Evolutionary conservation across 345 rosid genomes (phyloP).

Genomic region (Sisymbrium altissimum): DNA sequence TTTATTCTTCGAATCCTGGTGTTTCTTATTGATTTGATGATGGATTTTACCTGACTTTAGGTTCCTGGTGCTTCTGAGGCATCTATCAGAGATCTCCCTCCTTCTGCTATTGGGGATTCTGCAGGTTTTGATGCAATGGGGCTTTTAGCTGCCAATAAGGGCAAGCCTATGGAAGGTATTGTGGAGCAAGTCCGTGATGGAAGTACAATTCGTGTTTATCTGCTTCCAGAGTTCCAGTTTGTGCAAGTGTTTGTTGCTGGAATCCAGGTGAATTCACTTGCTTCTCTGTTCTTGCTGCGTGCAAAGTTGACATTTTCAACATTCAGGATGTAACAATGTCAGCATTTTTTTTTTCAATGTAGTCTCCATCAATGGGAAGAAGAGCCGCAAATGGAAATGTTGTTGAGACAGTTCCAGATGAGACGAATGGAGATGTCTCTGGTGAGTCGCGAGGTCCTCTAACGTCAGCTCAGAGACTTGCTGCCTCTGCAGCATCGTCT

Average conservation of each 20-base stretch:
- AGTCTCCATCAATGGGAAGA: conserved; percentile 91
- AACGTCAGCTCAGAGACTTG: conserved; percentile 95
- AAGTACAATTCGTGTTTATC: conserved; percentile 78
- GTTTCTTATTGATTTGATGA: neutral
- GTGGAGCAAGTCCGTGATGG: conserved; percentile 99
- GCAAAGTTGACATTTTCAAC: neutral
- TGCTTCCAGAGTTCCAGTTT: conserved; percentile 94
- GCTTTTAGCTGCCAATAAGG: conserved; percentile 68
- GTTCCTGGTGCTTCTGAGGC: conserved; percentile 80
- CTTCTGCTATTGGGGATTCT: conserved; percentile 93
- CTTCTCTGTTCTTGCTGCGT: neutral
- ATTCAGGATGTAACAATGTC: neutral
- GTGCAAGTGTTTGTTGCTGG: conserved; percentile 98
- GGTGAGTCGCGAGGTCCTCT: conserved; percentile 58
- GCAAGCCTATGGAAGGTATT: conserved; percentile 79
- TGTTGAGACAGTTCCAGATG: conserved; percentile 45
- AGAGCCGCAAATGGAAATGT: conserved; percentile 48
- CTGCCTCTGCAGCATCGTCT: conserved; percentile 54
- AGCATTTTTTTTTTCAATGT: conserved; percentile 19
- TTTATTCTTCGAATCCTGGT: neutral
- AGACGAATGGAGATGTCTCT: conserved; percentile 70
- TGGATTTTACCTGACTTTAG: conserved; percentile 36
- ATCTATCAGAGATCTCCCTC: conserved; percentile 80
- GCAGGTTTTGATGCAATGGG: conserved; percentile 78
- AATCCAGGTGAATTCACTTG: conserved; percentile 57